Conservation (phyloP, 768 basidiomycete genomes). For the Ephemerocybe angulata region DNA sequence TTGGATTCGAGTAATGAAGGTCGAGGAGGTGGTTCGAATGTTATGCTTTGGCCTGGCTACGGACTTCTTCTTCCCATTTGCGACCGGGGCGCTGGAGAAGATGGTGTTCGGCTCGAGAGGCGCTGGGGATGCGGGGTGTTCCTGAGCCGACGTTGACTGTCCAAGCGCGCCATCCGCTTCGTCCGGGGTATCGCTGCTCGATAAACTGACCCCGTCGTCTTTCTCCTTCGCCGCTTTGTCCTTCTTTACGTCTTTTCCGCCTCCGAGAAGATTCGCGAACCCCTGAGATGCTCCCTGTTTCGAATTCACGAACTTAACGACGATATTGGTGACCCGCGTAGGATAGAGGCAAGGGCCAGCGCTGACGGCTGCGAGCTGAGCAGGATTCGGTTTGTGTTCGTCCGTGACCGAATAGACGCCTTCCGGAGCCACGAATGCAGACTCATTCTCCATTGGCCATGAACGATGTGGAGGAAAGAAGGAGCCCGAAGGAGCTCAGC, state of each 20-base stretch:
- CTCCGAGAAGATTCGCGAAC: conserved; percentile 64
- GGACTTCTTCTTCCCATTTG: conserved; percentile 57
- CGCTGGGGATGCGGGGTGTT: conserved; percentile 33
- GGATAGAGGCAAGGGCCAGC: conserved; percentile 45
- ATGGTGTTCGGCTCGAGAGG: conserved; percentile 49
- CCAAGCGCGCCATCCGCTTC: conserved; percentile 41
- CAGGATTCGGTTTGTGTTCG: conserved; percentile 67
- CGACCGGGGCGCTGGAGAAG: conserved; percentile 48
- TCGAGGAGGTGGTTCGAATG: conserved; percentile 85
- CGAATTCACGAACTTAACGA: conserved; percentile 56
- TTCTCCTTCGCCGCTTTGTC: conserved; percentile 49
- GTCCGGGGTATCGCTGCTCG: conserved; percentile 79
- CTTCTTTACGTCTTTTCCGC: conserved; percentile 63
- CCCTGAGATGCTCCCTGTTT: conserved; percentile 57
- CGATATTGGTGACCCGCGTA: conserved; percentile 58
- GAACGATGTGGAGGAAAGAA: background rate
- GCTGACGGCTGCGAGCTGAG: conserved; percentile 37
- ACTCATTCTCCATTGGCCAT: conserved; percentile 68
- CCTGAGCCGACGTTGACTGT: conserved; percentile 35
- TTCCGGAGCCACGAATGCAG: conserved; percentile 84
- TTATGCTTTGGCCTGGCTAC: conserved; percentile 81
- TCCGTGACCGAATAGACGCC: conserved; percentile 87
- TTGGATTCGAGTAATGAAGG: conserved; percentile 87
- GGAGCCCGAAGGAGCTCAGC: too few relatives aligned
- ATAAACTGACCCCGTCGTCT: conserved; percentile 69